Conservation (phyloP, 2,329 filamentous ascomycete species). For the Exophiala bonariae region DNA sequence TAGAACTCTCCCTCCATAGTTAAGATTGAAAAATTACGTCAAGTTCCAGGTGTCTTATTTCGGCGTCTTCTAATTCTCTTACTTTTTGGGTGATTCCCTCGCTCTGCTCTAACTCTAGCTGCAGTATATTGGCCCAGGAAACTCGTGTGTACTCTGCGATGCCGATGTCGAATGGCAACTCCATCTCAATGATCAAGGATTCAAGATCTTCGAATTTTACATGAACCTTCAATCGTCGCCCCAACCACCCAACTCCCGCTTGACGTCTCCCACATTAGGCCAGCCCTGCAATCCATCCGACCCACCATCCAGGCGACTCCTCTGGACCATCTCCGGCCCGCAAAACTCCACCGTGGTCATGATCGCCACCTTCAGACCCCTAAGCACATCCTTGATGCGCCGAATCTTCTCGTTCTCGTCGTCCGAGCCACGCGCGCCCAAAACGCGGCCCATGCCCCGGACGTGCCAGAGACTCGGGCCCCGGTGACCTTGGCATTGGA, state of each 20-base stretch:
- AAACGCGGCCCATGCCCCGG: slow-evolving; percentile 41
- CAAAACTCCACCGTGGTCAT: slow-evolving; percentile 23
- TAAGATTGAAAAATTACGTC: too few relatives aligned
- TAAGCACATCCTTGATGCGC: slow-evolving; percentile 23
- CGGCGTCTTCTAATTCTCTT: background rate
- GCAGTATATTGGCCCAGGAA: too few relatives aligned
- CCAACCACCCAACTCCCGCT: slow-evolving; percentile 27
- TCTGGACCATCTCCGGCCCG: slow-evolving; percentile 21
- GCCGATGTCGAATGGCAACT: too few relatives aligned
- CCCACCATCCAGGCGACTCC: slow-evolving; percentile 21
- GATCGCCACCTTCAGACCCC: slow-evolving; percentile 22
- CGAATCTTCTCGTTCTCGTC: slow-evolving; percentile 15
- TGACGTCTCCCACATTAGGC: slow-evolving; percentile 28
- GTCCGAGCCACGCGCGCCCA: slow-evolving; percentile 25
- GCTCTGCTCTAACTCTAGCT: too few relatives aligned
- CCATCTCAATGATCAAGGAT: too few relatives aligned
- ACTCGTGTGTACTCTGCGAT: too few relatives aligned
- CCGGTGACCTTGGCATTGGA: slow-evolving; percentile 46
- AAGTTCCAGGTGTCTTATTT: background rate
- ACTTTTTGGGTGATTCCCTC: background rate
- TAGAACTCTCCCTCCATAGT: too few relatives aligned
- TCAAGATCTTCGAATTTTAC: too few relatives aligned
- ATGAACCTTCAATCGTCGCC: too few relatives aligned
- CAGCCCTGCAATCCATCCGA: slow-evolving; percentile 13
- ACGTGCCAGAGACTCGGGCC: slow-evolving; percentile 48